phyloP scores from a whole-genome alignment of 2,329 filamentous ascomycete genomes.

The Aspergillus ibericus region DNA sequence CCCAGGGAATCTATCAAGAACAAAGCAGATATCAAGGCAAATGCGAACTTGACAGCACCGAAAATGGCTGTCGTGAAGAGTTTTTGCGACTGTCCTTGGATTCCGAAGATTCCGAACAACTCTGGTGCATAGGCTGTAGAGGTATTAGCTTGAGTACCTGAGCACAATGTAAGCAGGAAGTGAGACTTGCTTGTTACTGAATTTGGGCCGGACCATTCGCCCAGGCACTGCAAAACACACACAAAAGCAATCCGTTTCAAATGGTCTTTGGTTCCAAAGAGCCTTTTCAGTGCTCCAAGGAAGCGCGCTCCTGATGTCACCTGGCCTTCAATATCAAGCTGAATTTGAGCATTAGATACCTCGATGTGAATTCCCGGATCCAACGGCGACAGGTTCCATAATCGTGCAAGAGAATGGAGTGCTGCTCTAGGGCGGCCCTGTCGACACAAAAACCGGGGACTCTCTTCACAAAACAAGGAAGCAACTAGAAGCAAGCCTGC shows the following conservation, averaged over 20 bases:
- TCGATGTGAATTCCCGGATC: constrained; percentile 14
- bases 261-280: not conserved
- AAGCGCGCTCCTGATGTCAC: not conserved
- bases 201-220: constrained; percentile 70
- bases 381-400: constrained; percentile 30
- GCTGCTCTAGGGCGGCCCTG: constrained; percentile 54
- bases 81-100: constrained; percentile 27
- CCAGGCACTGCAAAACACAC: constrained; percentile 63
- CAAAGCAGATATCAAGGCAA: constrained; percentile 42
- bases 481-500: constrained; percentile 65
- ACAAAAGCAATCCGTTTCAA: not conserved
- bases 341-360: constrained; percentile 8
- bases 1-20: constrained; percentile 49
- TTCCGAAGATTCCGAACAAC: constrained; percentile 69
- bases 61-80: constrained; percentile 47
- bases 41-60: constrained; percentile 45
- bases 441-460: constrained; percentile 67
- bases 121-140: constrained; percentile 62
- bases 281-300: not conserved
- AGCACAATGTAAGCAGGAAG: not conserved
- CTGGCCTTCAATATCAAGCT: constrained; percentile 5
- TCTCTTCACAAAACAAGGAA: constrained; percentile 65
- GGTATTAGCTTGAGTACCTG: not conserved
- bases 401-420: constrained; percentile 52
- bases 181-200: constrained; percentile 61